Evolutionary conservation across 2,329 filamentous ascomycete species (phyloP).

Genomic region (Pyrenophora seminiperda): DNA sequence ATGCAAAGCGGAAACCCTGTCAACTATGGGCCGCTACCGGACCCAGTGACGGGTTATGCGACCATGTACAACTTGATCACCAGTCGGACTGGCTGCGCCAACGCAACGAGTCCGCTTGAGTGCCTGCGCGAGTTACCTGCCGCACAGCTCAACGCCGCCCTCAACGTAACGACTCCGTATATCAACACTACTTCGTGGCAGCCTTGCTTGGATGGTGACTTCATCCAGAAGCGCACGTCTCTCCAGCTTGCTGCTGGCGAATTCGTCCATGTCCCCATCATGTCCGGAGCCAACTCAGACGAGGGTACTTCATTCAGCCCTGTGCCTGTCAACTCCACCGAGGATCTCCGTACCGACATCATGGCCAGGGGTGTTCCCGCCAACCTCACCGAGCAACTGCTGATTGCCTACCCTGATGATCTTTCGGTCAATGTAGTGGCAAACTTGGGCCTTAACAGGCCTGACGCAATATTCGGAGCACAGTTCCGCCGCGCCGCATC

Average conservation of each 20-base stretch:
- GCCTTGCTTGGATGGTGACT: slow-evolving; percentile 61
- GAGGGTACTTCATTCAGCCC: slow-evolving; percentile 66
- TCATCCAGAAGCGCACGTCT: slow-evolving; percentile 59
- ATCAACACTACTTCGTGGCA: slow-evolving; percentile 42
- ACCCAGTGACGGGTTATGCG: slow-evolving; percentile 25
- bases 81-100: slow-evolving; percentile 31
- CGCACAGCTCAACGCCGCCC: slow-evolving; percentile 60
- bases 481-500: slow-evolving; percentile 61
- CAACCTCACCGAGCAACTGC: slow-evolving; percentile 28
- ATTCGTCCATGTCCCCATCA: slow-evolving; percentile 68
- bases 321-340: slow-evolving; percentile 60
- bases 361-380: slow-evolving; percentile 34
- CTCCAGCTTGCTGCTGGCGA: slow-evolving; percentile 61
- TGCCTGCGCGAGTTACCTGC: slow-evolving; percentile 65
- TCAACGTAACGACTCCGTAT: slow-evolving; percentile 52
- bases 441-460: slow-evolving; percentile 26
- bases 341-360: slow-evolving; percentile 56
- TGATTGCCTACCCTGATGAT: slow-evolving; percentile 40
- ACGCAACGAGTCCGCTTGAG: slow-evolving; percentile 33
- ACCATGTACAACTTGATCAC: slow-evolving; percentile 30
- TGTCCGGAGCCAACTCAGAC: slow-evolving; percentile 68
- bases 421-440: slow-evolving; percentile 34
- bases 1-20: slow-evolving; percentile 53
- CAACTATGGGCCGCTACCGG: slow-evolving; percentile 26
- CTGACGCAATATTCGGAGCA: slow-evolving; percentile 29